Conservation (phyloP, 805 yeast species). For the Pachysolen tannophilus region DNA sequence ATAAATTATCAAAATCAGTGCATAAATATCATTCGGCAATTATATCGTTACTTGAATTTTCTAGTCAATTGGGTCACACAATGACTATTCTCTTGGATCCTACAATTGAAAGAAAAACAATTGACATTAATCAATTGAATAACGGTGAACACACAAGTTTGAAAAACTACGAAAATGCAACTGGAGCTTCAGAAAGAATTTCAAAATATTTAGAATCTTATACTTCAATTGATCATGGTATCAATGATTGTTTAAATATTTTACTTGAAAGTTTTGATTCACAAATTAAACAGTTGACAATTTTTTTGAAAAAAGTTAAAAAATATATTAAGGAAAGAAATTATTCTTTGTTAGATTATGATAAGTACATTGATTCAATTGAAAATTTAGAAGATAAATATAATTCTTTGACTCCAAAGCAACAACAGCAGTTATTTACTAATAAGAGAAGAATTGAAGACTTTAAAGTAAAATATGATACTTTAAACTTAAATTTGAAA, state of each 20-base stretch:
- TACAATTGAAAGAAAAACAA: conserved; percentile 5
- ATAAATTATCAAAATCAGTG: conserved; percentile 11
- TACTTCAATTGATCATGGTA: conserved; percentile 7
- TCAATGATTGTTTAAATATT: conserved; percentile 18
- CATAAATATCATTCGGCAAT: conserved; percentile 8
- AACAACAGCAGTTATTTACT: conserved; percentile 26
- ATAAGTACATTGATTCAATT: conserved; percentile 20
- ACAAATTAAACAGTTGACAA: conserved; percentile 12
- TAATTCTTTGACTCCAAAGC: conserved; percentile 26
- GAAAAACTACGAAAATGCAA: neutral
- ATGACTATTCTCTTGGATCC: conserved; percentile 11
- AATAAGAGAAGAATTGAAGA: conserved; percentile 22
- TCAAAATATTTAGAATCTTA: conserved; percentile 1
- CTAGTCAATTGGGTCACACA: conserved; percentile 3
- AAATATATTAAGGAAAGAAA: conserved; percentile 23
- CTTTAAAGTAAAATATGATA: conserved; percentile 27
- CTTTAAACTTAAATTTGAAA: conserved; percentile 30
- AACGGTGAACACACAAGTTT: conserved; percentile 11
- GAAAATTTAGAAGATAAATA: conserved; percentile 17
- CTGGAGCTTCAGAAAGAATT: neutral
- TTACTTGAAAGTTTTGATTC: conserved; percentile 17
- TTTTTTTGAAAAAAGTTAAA: conserved; percentile 18
- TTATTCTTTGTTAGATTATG: conserved; percentile 29
- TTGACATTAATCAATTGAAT: neutral
- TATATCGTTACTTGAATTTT: conserved; percentile 11